Base-by-base conservation (phyloP, 768 basidiomycete species). In the Russula ochroleuca region DNA sequence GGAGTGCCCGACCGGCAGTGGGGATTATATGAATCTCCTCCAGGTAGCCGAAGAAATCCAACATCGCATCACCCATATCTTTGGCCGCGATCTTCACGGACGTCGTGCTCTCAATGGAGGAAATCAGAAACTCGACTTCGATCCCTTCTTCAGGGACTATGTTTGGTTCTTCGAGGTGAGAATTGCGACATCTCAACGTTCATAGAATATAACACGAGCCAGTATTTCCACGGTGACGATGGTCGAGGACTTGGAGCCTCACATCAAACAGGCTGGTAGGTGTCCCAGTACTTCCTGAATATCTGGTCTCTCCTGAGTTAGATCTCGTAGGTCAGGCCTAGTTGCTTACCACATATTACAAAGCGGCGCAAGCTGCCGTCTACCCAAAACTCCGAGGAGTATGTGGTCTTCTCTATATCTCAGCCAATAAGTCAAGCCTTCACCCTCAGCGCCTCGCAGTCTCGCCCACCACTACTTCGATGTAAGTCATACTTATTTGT, bases 31-130 rank as follows among this genome's bases (percentile, higher is more conserved):
- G 94, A 92, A 94, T 72, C 85, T 99, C 9, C 92, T 88, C 11
- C 82, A 85, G 62, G 94, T 96, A 21, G 94, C 97, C 6, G 96
- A 98, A 71, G 97, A 99, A 75, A 94, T 99, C 61, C 97, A 98
- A 74, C 96, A 98, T 72, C 88, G 97, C n/a, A 86, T 98, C 66
- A 99, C 98, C 61, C 94, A 98, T 74, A 94, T 99, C 70, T 99
- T 99, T 71, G 87, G 92, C n/a, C 85, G 94, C 31, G 96, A 99
- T 72, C 74, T 83, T 66, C 83, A 92, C 64, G 94, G 95, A 11
- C 82, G 84, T 65, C 81, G 97, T 45, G 94, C 97, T 0, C 90
- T 88, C 19, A 98, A 99, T 71, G 97, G 95, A 21, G 93, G 93
- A 8, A 89, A 89, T 70, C 79, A 83, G 40, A 90, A 87, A 73